Evolutionary conservation across 1,284 basidiomycete species (phyloP), one percentile per base, ranked within the genome.

Genomic region (Mrakiaceae sp.): DNA sequence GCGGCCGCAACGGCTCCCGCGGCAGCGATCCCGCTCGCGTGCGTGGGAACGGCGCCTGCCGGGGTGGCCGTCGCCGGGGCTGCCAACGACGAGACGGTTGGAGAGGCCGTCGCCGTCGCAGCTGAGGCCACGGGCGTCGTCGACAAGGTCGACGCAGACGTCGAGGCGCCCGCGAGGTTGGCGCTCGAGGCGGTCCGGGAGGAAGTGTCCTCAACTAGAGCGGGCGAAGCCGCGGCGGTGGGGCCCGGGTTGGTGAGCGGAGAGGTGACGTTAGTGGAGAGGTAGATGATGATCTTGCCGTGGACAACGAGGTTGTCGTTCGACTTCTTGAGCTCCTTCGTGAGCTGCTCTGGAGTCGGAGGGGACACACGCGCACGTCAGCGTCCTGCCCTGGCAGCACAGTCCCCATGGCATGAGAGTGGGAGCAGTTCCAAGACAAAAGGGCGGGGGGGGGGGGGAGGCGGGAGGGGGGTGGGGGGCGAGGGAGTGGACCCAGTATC

Each of bases 261-360:
- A 65, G 85, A 83, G 64, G 78, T 79, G 68, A 86, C 81, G 71
- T 90, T 89, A 57, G 90, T 92, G n/a, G 87, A 85, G 64, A 91
- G 83, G 70, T 87, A 86, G 70, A 92, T 83, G 67, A 87, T 85
- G 67, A 93, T 80, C 76, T 90, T 90, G 65, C 90, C 90, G 71
- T 88, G 87, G 0, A 94, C 90, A 56, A 87, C 83, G 53, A 90
- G 81, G 71, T 88, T 88, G 75, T 92, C 90, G 71, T 87, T 88
- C 12, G 88, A 87, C 81, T 88, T 89, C 71, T 88, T 87, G 67
- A 94, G 79, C 72, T 92, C 90, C 69, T 84, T 81, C 9, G 87
- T 88, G 67, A 91, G 81, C 76, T 87, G 84, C 71, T 87, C 88
- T 89, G 62, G 0, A 12, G 9, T 2, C 40, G 11, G 48, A 10